A percentile compares a stretch with the other conserved stretches of the same genome.
Evolutionary conservation across 2,329 filamentous ascomycete genomes (phyloP).

Genomic region (Oidium heveae): DNA sequence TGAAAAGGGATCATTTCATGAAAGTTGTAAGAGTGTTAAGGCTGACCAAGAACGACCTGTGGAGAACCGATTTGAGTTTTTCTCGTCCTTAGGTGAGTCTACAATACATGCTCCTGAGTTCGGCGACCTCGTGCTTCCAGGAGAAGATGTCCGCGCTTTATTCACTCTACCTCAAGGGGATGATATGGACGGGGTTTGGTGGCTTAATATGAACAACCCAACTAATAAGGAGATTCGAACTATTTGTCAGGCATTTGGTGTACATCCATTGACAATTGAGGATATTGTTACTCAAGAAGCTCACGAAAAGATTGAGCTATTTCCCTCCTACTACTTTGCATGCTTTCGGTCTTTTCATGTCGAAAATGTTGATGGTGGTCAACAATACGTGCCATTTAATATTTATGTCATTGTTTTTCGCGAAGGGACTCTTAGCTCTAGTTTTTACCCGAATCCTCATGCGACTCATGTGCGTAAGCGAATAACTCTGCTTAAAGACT

Average conservation of each 20-base stretch:
- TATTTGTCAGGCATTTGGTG: constrained; percentile 81
- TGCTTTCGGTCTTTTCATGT: constrained; percentile 82
- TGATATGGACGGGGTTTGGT: constrained; percentile 68
- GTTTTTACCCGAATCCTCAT: constrained; percentile 68
- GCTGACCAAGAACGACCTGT: constrained; percentile 6
- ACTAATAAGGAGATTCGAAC: constrained; percentile 69
- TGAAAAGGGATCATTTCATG: constrained; percentile 21
- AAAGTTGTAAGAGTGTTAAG: constrained; percentile 9
- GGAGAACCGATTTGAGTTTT: constrained; percentile 67
- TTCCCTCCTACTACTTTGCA: constrained; percentile 93
- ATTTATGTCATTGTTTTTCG: constrained; percentile 94
- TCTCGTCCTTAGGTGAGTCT: constrained; percentile 82
- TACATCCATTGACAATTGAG: constrained; percentile 86
- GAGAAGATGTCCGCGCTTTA: constrained; percentile 69
- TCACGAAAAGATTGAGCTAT: constrained; percentile 94
- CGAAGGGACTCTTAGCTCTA: constrained; percentile 85
- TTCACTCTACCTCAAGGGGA: constrained; percentile 44
- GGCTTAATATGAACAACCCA: constrained; percentile 82
- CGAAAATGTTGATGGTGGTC: constrained; percentile 50
- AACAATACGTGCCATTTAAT: constrained; percentile 84
- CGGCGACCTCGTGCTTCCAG: constrained; percentile 66
- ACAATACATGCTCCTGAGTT: constrained; percentile 80
- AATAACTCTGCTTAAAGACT: constrained; percentile 82
- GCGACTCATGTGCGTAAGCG: constrained; percentile 72
- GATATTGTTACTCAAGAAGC: constrained; percentile 91